Base-by-base conservation (phyloP, 1,139 yeast genomes). In the Diutina mesorugosa region DNA sequence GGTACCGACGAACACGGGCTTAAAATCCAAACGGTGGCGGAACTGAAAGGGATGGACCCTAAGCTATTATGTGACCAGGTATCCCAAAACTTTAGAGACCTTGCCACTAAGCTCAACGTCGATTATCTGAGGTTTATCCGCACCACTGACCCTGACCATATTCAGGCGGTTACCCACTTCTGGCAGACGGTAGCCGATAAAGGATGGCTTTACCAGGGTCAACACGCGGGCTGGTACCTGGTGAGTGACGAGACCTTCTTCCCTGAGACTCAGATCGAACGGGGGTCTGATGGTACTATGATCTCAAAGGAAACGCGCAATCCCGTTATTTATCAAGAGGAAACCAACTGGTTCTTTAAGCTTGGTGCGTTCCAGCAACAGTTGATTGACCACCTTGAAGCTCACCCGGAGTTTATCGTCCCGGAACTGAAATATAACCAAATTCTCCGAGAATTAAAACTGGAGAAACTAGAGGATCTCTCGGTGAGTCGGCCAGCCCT, bases 1-100 rank as follows among this genome's bases (percentile, higher is more conserved):
- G 99, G 99, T 0, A 91, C 98, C 0, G 99, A 93, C 67, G 99
- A 93, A 69, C 99, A 93, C 68, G 99, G 99, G 0, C 72, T 90
- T 60, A 93, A 93, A 72, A 91, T 93, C 47, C 95, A 90, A 61
- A 77, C 79, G 55, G 90, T 90, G 0, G 85, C 85, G 2, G 80
- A 78, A 58, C 78, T 77, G 26, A 73, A 74, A 6, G 74, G 76
- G 0, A 65, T 70, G 9, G 71, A 70, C 8, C 93, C 97, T 0
- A 77, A 85, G 63, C 66, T 67, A 55, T 85, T 91, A 64, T 95
- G 90, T 32, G 96, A 93, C 65, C 70, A 71, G 16, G 80, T 89
- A 5, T 81, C 90, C 1, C 67, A 71, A 10, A 83, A 83, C 59
- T 93, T 93, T 69, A 77, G 79, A 62, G 66, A 67, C 1, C 71